These are phyloP conservation scores for Diospyros lotus DNA, from an alignment of 148 eudicot species.

Conservation along the genomic window DNA sequence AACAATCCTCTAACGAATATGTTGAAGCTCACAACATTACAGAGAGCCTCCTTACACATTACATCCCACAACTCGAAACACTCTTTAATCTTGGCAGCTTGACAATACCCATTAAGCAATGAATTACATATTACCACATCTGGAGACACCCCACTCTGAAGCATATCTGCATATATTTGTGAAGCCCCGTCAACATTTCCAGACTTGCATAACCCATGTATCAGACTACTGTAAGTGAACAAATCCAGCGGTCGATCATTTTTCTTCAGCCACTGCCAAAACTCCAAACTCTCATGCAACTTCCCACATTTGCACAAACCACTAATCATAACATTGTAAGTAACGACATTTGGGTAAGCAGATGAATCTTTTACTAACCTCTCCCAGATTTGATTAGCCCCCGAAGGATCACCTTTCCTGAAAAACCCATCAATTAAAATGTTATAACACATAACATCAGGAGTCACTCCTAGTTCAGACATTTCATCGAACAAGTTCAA, in stretches of 20 bases:
- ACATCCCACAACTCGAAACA: constrained; percentile 56
- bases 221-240: constrained; percentile 68
- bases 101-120: constrained; percentile 71
- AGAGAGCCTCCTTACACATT: constrained; percentile 51
- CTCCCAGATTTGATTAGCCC: constrained; percentile 53
- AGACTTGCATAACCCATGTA: constrained; percentile 60
- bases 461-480: constrained; percentile 51
- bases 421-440: constrained; percentile 75
- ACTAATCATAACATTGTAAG: constrained; percentile 71
- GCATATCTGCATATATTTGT: constrained; percentile 50
- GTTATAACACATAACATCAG: constrained; percentile 73
- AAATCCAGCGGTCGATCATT: constrained; percentile 59
- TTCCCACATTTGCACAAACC: constrained; percentile 68
- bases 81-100: constrained; percentile 40
- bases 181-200: constrained; percentile 61
- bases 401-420: constrained; percentile 36
- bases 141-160: constrained; percentile 44
- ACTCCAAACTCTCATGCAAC: constrained; percentile 42
- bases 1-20: constrained; percentile 63
- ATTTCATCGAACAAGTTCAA: constrained; percentile 72
- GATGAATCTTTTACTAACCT: constrained; percentile 38
- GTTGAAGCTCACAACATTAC: constrained; percentile 54
- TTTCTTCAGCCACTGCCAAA: constrained; percentile 60
- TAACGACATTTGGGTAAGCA: constrained; percentile 62
- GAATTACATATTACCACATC: constrained; percentile 61